Evolutionary conservation across 2,329 filamentous ascomycete genomes (phyloP).

Genomic region (Apiospora rasikravindrae): DNA sequence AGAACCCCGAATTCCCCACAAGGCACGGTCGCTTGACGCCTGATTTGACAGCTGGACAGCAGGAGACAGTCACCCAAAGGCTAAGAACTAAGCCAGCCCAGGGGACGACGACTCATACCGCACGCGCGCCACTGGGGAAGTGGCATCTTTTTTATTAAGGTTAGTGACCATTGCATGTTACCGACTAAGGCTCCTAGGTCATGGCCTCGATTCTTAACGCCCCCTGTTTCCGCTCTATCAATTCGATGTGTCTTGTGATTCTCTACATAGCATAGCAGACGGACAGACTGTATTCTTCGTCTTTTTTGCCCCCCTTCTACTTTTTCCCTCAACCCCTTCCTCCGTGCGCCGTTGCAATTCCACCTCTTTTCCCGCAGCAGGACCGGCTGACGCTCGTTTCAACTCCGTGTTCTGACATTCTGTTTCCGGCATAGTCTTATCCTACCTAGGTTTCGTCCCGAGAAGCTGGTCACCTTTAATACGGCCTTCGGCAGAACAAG

Average conservation of each 20-base stretch:
- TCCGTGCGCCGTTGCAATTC: neutral
- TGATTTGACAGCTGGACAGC: slow-evolving; percentile 7
- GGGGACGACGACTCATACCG: neutral
- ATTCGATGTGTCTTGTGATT: slow-evolving; percentile 9
- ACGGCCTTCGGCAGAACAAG: slow-evolving; percentile 12
- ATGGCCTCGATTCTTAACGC: neutral
- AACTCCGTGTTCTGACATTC: slow-evolving; percentile 14
- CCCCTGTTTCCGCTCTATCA: slow-evolving; percentile 1
- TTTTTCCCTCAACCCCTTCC: neutral
- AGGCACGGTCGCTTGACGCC: slow-evolving; percentile 12
- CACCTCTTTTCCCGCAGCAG: slow-evolving; percentile 10
- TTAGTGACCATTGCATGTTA: neutral
- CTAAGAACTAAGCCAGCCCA: neutral
- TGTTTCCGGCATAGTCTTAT: slow-evolving; percentile 16
- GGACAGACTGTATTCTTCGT: neutral
- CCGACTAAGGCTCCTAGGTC: neutral
- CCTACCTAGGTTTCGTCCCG: slow-evolving; percentile 7
- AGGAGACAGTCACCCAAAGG: neutral
- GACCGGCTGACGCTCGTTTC: slow-evolving; percentile 10
- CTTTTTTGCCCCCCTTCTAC: no score
- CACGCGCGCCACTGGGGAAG: slow-evolving; percentile 7
- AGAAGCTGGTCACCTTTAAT: slow-evolving; percentile 13
- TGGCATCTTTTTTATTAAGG: slow-evolving; percentile 15
- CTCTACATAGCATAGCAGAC: neutral
- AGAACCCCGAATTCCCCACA: neutral